These are phyloP conservation scores for Ustilago bromivora DNA, from an alignment of 1,284 basidiomycete species.

Conservation along the genomic window DNA sequence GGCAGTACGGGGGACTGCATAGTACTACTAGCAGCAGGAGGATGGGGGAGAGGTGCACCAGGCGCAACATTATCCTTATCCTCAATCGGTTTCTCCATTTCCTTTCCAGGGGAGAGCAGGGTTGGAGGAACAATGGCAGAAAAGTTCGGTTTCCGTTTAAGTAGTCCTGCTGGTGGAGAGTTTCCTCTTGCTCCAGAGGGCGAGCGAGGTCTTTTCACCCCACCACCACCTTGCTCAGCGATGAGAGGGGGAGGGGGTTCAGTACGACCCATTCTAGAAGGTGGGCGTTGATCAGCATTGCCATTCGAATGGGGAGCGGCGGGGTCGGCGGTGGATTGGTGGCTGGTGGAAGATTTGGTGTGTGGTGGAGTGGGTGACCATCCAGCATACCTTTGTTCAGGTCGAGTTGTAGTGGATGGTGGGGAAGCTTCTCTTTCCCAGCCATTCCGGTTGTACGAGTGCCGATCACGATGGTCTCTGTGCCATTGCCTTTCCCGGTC, in stretches of 20 bases:
- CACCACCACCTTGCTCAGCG: slow-evolving; percentile 11
- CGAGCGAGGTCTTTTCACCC: slow-evolving; percentile 33
- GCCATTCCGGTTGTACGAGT: slow-evolving; percentile 5
- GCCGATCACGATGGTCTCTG: slow-evolving; percentile 5
- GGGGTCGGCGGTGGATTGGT: not conserved
- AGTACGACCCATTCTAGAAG: slow-evolving; percentile 32
- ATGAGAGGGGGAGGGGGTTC: slow-evolving; percentile 26
- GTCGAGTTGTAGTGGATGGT: not conserved
- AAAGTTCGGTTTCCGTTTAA: slow-evolving; percentile 51
- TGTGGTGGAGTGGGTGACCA: slow-evolving; percentile 38
- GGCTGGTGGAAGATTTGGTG: not conserved
- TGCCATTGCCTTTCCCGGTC: not conserved
- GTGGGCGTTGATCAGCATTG: slow-evolving; percentile 19
- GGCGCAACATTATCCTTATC: slow-evolving; percentile 26
- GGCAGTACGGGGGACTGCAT: not conserved
- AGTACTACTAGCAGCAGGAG: slow-evolving; percentile 16
- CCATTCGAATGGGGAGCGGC: slow-evolving; percentile 7
- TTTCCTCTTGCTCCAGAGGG: not conserved
- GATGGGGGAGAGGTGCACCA: slow-evolving; percentile 22
- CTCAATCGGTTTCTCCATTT: not conserved
- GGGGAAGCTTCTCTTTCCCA: slow-evolving; percentile 22
- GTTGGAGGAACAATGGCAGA: slow-evolving; percentile 30
- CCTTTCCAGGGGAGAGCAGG: slow-evolving; percentile 5
- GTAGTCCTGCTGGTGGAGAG: slow-evolving; percentile 45
- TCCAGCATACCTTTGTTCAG: slow-evolving; percentile 11